Evolutionary conservation across 305 asterid species (phyloP), one percentile per base, ranked within the genome.

Genomic region (Caryopteris hybrid): DNA sequence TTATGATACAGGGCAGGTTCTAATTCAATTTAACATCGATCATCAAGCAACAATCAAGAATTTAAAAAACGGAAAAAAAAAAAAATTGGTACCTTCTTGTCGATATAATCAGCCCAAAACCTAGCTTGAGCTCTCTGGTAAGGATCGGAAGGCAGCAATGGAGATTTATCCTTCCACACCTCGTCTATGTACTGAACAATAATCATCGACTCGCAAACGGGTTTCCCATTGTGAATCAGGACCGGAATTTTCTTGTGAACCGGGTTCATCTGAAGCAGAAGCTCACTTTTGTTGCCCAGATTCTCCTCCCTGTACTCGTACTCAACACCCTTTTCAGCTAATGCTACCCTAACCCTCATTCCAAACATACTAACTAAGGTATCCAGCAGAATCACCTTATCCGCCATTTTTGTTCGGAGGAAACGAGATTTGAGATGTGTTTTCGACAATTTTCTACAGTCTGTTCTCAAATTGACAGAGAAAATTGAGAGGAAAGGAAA

Each of bases 221-320:
- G 78, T 21, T 75, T 77, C 0, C 78, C 79, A 4, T 68, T 77
- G 45, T 80, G 85, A 34, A 81, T 76, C 51, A 81, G 29, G 8
- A 78, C 83, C 0, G 86, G 81, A 38, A 78, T 38, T 62, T 78
- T 67, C 68, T 81, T 72, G 71, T 81, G 73, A 57, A 81, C 45
- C 1, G 86, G 85, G 54, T 81, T 78, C 79, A 73, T 72, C 7
- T 81, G 29, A 0, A 75, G 68, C 13, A 81, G 57, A 0, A 78
- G 56, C 27, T 36, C 31, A 23, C 68, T 74, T 48, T 81, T 78
- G 73, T 75, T 69, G 12, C 3, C 13, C 73, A 75, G 23, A 10
- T 81, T 58, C 57, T 78, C 77, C 29, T 81, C 83, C 33, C 22
- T 74, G 56, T 57, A 68, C 14, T 81, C 75, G 13, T 59, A 74